These are phyloP conservation scores for Aphanomyces astaci DNA, from an alignment of 352 stramenopile genomes.

Conservation along the genomic window DNA sequence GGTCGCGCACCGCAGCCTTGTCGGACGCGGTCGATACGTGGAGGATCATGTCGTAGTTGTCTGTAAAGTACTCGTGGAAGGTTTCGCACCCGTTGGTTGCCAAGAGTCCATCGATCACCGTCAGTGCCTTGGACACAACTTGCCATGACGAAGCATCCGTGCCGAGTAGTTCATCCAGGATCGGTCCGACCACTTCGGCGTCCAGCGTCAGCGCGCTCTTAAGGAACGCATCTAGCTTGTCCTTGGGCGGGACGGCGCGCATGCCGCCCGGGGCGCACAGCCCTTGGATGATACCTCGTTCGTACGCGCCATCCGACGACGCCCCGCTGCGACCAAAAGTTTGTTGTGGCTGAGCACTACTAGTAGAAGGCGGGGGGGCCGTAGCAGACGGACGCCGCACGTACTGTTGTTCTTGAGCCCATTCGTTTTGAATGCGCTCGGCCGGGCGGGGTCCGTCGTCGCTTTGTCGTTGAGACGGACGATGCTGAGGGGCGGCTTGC, in stretches of 20 bases:
- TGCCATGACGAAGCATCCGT: slow-evolving; percentile 71
- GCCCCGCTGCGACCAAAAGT: slow-evolving; percentile 42
- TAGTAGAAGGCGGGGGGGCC: slow-evolving; percentile 18
- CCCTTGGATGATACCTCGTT: slow-evolving; percentile 88
- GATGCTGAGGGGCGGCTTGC: slow-evolving; percentile 24
- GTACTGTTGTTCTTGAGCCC: slow-evolving; percentile 11
- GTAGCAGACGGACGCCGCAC: slow-evolving; percentile 18
- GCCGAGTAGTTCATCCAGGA: slow-evolving; percentile 89
- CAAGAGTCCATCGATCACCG: slow-evolving; percentile 87
- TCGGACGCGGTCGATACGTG: slow-evolving; percentile 63
- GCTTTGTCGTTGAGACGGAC: slow-evolving; percentile 31
- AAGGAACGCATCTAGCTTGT: slow-evolving; percentile 91
- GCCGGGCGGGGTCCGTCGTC: neutral
- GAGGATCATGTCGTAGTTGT: slow-evolving; percentile 62
- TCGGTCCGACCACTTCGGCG: slow-evolving; percentile 89
- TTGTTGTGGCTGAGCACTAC: slow-evolving; percentile 24
- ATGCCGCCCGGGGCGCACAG: slow-evolving; percentile 91
- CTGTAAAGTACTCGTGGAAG: slow-evolving; percentile 77
- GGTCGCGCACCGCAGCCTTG: slow-evolving; percentile 67
- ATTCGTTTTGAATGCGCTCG: slow-evolving; percentile 7
- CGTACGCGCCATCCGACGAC: slow-evolving; percentile 84
- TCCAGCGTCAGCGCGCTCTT: slow-evolving; percentile 87
- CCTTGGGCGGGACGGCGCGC: slow-evolving; percentile 89
- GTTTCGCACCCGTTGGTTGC: slow-evolving; percentile 74
- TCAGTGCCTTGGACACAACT: slow-evolving; percentile 90